Conservation (phyloP, 176 grass and related monocot genomes). For the Oryza glumipatula region DNA sequence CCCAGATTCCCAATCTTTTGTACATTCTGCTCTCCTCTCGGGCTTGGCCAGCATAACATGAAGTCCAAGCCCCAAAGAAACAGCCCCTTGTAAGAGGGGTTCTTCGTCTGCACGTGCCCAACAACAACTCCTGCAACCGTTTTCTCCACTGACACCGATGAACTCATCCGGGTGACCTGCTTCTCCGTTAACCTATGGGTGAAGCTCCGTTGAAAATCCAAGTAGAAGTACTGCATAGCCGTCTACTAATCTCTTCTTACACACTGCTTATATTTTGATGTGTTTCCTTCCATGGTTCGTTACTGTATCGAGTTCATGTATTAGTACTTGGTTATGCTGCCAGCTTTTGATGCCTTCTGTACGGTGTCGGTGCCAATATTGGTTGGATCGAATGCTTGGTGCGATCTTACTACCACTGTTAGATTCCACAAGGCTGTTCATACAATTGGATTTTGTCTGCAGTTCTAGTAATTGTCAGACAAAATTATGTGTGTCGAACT, state of each 20-base stretch:
- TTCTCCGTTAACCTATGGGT: constrained; percentile 19
- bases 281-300: background rate
- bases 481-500: no score
- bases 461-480: background rate
- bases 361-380: background rate
- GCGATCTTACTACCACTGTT: background rate
- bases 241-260: background rate
- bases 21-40: constrained; percentile 32
- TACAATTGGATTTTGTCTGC: background rate
- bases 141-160: constrained; percentile 60
- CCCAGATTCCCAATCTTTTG: background rate
- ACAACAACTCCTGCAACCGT: constrained; percentile 63
- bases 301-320: background rate
- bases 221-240: constrained; percentile 24
- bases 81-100: constrained; percentile 36
- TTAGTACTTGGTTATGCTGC: background rate
- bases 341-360: background rate
- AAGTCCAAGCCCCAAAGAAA: constrained; percentile 32
- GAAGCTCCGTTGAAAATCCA: constrained; percentile 48
- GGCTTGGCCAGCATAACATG: constrained; percentile 40
- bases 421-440: background rate
- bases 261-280: background rate
- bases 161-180: constrained; percentile 25
- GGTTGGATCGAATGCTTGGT: constrained; percentile 1
- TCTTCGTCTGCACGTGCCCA: constrained; percentile 66